A percentile compares a stretch with the other conserved stretches of the same genome.
These are phyloP conservation scores for Bjerkandera adusta DNA, from an alignment of 1,284 basidiomycete genomes.

Conservation along the genomic window DNA sequence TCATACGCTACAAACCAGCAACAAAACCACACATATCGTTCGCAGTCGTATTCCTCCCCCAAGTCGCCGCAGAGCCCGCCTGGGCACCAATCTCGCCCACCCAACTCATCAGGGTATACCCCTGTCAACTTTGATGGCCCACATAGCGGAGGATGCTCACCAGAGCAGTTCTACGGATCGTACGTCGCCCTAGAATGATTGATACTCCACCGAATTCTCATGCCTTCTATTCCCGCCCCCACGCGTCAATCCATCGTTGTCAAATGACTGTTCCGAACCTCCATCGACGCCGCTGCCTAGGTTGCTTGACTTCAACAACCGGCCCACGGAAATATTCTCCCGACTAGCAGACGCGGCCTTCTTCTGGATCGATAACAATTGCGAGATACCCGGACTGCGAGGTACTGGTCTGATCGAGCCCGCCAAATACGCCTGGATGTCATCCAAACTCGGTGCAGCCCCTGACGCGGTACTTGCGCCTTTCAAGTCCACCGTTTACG, in stretches of 20 bases:
- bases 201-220: not conserved
- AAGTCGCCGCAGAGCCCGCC: not conserved
- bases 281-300: not conserved
- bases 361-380: constrained; percentile 6
- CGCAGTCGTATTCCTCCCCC: not conserved
- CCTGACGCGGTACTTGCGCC: not conserved
- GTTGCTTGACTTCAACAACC: constrained; percentile 2
- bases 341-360: constrained; percentile 6
- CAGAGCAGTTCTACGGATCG: constrained; percentile 7
- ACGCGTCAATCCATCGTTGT: no score
- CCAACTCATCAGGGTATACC: not conserved
- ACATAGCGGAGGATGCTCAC: not conserved
- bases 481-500: not conserved
- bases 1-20: not conserved
- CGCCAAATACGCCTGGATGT: constrained; percentile 9
- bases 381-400: constrained; percentile 5
- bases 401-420: constrained; percentile 8
- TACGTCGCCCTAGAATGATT: not conserved
- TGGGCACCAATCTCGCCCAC: not conserved
- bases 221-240: not conserved
- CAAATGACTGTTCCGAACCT: no score
- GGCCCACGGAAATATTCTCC: constrained; percentile 3
- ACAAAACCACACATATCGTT: not conserved
- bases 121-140: constrained; percentile 2
- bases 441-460: not conserved